phyloP scores from a whole-genome alignment of 1,284 basidiomycete species.

The Porphyrellus sp. region DNA sequence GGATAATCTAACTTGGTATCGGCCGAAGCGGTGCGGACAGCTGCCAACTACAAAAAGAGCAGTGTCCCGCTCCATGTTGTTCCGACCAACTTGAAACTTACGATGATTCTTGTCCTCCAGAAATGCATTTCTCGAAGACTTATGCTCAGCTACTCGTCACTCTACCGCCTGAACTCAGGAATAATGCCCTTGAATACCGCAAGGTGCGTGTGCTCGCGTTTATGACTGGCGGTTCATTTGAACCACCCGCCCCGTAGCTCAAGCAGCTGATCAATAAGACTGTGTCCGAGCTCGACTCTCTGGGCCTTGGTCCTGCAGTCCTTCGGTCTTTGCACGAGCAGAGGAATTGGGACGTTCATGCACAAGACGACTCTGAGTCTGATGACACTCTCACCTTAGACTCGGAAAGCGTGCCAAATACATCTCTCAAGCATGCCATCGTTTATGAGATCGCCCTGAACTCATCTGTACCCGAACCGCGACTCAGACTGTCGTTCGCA shows the following conservation, averaged over 20 bases:
- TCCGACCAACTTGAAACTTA: background rate
- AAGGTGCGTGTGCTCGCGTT: conserved; percentile 46
- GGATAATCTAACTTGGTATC: too few relatives aligned
- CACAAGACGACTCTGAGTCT: conserved; percentile 9
- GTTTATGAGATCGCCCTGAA: conserved; percentile 54
- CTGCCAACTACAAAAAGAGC: background rate
- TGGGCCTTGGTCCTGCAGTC: conserved; percentile 68
- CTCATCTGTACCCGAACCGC: conserved; percentile 52
- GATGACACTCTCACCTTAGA: background rate
- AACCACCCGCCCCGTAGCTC: conserved; percentile 49
- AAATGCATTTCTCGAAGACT: conserved; percentile 83
- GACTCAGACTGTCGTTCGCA: conserved; percentile 48
- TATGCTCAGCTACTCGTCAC: conserved; percentile 67
- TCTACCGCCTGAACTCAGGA: conserved; percentile 73
- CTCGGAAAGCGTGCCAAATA: background rate
- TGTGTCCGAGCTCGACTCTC: conserved; percentile 73
- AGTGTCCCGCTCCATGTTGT: background rate
- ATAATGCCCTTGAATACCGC: conserved; percentile 84
- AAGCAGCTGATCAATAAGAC: conserved; percentile 92
- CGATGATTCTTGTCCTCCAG: background rate
- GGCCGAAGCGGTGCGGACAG: background rate
- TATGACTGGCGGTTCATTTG: background rate
- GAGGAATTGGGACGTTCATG: conserved; percentile 13
- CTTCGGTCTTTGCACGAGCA: conserved; percentile 45
- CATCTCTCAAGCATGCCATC: conserved; percentile 27